A percentile compares a stretch with the other conserved stretches of the same genome.
Evolutionary conservation across 1,139 yeast species (phyloP).

Genomic region (Yamadazyma membranifaciens): DNA sequence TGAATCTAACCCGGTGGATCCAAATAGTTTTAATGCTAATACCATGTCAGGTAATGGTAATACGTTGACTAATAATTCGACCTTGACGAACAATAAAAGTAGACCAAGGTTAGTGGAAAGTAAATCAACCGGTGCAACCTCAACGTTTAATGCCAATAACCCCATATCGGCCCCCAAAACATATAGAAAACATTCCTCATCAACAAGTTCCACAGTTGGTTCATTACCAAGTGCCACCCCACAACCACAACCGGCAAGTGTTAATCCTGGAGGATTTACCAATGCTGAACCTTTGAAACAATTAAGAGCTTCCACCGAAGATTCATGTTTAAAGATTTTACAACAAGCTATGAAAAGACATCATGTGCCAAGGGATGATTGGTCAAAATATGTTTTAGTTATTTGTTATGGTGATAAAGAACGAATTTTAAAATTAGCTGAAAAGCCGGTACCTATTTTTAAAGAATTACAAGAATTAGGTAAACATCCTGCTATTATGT

Average conservation of each 20-base stretch:
- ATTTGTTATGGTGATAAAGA: constrained; percentile 92
- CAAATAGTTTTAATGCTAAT: not conserved
- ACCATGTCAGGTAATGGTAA: constrained; percentile 1
- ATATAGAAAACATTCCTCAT: constrained; percentile 14
- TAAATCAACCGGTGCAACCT: constrained; percentile 24
- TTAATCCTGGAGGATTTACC: constrained; percentile 4
- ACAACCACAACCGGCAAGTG: constrained; percentile 1
- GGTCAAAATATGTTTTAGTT: constrained; percentile 86
- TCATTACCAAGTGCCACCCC: constrained; percentile 1
- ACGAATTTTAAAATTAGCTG: constrained; percentile 77
- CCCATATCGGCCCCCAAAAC: constrained; percentile 9
- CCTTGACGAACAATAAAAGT: constrained; percentile 1
- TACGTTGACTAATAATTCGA: not conserved
- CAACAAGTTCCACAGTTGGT: constrained; percentile 8
- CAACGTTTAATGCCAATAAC: constrained; percentile 11
- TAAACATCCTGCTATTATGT: constrained; percentile 89
- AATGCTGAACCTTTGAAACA: constrained; percentile 73
- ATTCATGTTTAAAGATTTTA: constrained; percentile 84
- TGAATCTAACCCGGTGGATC: not conserved
- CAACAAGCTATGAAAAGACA: constrained; percentile 91
- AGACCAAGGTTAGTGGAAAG: constrained; percentile 35
- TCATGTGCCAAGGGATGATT: constrained; percentile 73
- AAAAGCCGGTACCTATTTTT: constrained; percentile 85
- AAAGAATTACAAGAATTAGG: constrained; percentile 87
- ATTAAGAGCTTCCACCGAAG: constrained; percentile 84